Base-by-base conservation (phyloP, 208 protist species). In the Leishmania tropica region DNA sequence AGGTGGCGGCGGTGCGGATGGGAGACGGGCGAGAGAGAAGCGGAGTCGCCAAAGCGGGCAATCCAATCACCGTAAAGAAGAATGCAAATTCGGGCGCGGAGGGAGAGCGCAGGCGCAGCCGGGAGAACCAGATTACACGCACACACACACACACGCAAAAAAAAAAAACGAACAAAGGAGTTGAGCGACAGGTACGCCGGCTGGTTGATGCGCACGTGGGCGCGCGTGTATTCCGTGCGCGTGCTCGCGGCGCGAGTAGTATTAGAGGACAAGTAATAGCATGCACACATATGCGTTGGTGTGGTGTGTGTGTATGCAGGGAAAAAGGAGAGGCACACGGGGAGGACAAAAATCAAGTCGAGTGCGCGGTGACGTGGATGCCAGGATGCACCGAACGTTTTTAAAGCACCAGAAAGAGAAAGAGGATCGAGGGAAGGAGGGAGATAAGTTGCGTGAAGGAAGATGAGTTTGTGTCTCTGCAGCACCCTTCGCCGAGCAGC, bases 231-330 rank as follows among this genome's bases (percentile, higher is more conserved):
- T 72, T 13, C 21, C 7, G 37, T n/a, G 67, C 24, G 67, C 21
- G 40, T 28, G 40, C 24, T 24, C 37, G 67, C 0, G 67, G 3
- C 28, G 13, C 28, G 40, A 42, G 40, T 19, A 37, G 42, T 17
- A 45, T 73, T 71, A 81, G 62, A 35, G 80, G 24, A 83, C 40
- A 58, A 78, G 35, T 73, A n/a, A 80, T 53, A 74, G 24, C 45
- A n/a, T 45, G 5, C 17, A 13, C 62, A 68, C 13, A 80, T 37
- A n/a, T 17, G 68, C 19, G 40, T 31, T 13, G 4, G 64, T 7
- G 64, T 42, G 64, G 24, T 84, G 28, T 80, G 35, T 76, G 45
- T 70, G 62, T 72, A 48, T 80, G 35, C 8, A 79, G 53, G 73
- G 53, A 48, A 48, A 31, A n/a, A 31, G 24, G 6, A 62, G 7